A percentile compares a stretch with the other conserved stretches of the same genome.
phyloP scores from a whole-genome alignment of 441 rosid species.

The Pelargonium citronellum region DNA sequence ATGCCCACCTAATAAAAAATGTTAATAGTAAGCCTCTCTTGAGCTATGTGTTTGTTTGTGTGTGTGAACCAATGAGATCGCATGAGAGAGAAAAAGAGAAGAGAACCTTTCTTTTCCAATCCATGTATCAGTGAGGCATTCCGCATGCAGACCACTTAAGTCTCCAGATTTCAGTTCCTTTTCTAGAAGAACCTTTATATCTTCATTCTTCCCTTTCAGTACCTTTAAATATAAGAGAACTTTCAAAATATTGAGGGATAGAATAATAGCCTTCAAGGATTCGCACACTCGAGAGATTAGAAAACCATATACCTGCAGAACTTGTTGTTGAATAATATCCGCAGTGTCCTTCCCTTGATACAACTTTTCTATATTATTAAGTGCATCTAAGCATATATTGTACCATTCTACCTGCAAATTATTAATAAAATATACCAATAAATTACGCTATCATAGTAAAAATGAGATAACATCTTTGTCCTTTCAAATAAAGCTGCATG shows the following conservation, averaged over 20 bases:
- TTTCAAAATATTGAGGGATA: constrained; percentile 15
- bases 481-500: not conserved
- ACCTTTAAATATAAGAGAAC: constrained; percentile 39
- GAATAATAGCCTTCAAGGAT: not conserved
- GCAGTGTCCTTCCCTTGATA: constrained; percentile 62
- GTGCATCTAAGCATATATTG: constrained; percentile 62
- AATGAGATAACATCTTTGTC: not conserved
- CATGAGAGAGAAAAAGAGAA: constrained; percentile 16
- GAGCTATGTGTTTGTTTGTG: not conserved
- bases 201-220: constrained; percentile 64
- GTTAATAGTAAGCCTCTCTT: constrained; percentile 13
- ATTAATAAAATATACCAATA: constrained; percentile 20
- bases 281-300: constrained; percentile 3
- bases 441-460: constrained; percentile 9
- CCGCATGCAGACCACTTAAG: constrained; percentile 61
- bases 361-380: constrained; percentile 61
- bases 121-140: constrained; percentile 95
- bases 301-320: constrained; percentile 52
- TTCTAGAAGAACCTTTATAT: constrained; percentile 56
- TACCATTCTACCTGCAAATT: constrained; percentile 74
- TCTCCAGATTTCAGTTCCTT: constrained; percentile 69
- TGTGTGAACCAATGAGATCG: not conserved
- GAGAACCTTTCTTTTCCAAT: constrained; percentile 86
- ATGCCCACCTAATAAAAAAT: constrained; percentile 74
- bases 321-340: constrained; percentile 66